Evolutionary conservation across 2,329 filamentous ascomycete species (phyloP).

Genomic region (Ophiostoma piceae): DNA sequence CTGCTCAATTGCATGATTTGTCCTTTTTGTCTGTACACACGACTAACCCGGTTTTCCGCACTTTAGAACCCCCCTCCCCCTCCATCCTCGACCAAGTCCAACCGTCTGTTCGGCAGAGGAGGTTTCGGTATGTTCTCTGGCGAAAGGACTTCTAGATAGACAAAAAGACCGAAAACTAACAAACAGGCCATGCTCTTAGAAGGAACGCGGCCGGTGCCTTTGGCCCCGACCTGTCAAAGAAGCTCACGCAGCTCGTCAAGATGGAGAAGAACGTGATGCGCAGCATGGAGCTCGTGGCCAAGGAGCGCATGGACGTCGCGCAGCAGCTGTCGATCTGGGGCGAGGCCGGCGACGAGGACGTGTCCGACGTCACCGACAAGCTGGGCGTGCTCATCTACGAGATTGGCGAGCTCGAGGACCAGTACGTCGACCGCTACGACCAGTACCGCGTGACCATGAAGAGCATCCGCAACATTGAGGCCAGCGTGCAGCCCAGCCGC

Average conservation of each 20-base stretch:
- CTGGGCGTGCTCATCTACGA: constrained; percentile 96
- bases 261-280: constrained; percentile 99
- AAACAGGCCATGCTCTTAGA: constrained; percentile 58
- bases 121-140: constrained; percentile 67
- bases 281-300: constrained; percentile 88
- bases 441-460: constrained; percentile 99
- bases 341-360: constrained; percentile 90
- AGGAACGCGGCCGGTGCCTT: constrained; percentile 72
- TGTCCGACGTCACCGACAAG: constrained; percentile 98
- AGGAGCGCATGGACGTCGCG: constrained; percentile 97
- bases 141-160: no score
- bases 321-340: constrained; percentile 99
- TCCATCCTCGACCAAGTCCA: constrained; percentile 82
- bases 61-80: constrained; percentile 85
- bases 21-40: not conserved
- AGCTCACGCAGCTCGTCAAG: constrained; percentile 95
- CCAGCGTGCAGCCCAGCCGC: constrained; percentile 93
- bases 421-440: constrained; percentile 97
- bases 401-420: constrained; percentile 95
- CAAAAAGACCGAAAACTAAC: not conserved
- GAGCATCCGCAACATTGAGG: constrained; percentile 98
- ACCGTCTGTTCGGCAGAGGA: constrained; percentile 79
- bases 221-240: constrained; percentile 86
- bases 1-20: not conserved
- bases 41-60: constrained; percentile 11